These are phyloP conservation scores for Cladosporium sp. DNA, from an alignment of 2,329 filamentous ascomycete species.

Conservation along the genomic window DNA sequence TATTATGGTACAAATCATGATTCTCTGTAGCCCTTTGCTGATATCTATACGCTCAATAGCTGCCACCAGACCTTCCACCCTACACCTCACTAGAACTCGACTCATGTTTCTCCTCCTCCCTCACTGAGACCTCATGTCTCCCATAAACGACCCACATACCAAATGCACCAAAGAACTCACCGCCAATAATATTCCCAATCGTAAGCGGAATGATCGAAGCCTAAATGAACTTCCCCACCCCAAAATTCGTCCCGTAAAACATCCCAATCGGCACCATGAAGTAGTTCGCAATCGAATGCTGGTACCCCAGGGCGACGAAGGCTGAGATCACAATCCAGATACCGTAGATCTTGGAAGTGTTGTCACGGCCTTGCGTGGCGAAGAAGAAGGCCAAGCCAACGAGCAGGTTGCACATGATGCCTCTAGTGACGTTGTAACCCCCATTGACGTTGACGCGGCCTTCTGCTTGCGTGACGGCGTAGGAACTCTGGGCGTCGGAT, in stretches of 20 bases:
- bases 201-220: conserved; percentile 26
- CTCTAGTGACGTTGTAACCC: conserved; percentile 30
- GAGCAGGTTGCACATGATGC: conserved; percentile 34
- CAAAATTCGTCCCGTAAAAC: conserved; percentile 41
- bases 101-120: neutral
- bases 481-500: neutral
- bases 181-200: conserved; percentile 25
- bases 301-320: conserved; percentile 44
- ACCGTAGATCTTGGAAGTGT: conserved; percentile 31
- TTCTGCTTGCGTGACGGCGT: neutral
- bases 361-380: conserved; percentile 26
- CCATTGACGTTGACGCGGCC: neutral
- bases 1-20: neutral
- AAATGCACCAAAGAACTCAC: conserved; percentile 14
- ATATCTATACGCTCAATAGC: neutral
- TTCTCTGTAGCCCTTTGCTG: neutral
- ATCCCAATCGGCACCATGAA: conserved; percentile 48
- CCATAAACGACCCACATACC: neutral
- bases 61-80: neutral
- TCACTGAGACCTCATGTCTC: neutral
- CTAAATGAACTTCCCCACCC: conserved; percentile 44
- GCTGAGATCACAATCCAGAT: conserved; percentile 33
- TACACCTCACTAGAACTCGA: neutral
- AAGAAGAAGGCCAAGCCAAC: conserved; percentile 32
- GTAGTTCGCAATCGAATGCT: conserved; percentile 35